Conservation (phyloP, 371 early-diverging fungal species). For the Chytridium lagenaria region DNA sequence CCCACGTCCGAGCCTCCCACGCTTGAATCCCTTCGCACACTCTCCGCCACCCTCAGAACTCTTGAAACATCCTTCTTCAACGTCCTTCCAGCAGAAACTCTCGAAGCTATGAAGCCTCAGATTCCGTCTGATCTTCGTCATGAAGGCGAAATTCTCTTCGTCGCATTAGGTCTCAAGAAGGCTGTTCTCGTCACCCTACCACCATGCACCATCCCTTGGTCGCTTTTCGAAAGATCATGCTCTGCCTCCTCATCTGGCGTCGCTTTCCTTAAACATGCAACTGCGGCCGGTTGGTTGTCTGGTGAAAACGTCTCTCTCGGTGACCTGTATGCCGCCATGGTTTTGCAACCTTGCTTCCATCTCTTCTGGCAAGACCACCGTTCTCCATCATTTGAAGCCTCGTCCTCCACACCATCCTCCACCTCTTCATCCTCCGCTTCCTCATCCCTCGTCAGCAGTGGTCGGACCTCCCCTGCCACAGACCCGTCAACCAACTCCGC, state of each 20-base stretch:
- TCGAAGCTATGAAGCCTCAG: not conserved
- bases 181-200: conserved; percentile 1
- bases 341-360: not conserved
- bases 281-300: not conserved
- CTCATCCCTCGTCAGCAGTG: too few relatives aligned
- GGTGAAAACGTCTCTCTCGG: not conserved
- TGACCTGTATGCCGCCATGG: not conserved
- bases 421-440: too few relatives aligned
- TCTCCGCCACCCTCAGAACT: not conserved
- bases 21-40: too few relatives aligned
- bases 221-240: not conserved
- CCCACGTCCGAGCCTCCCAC: too few relatives aligned
- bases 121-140: conserved; percentile 2
- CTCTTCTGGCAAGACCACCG: not conserved
- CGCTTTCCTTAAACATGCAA: not conserved
- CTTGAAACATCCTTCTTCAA: not conserved
- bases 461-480: too few relatives aligned
- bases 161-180: not conserved
- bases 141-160: not conserved
- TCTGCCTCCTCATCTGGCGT: not conserved
- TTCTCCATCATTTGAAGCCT: too few relatives aligned
- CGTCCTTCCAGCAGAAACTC: not conserved
- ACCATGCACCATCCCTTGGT: not conserved
- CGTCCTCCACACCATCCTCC: not conserved
- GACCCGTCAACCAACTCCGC: not conserved